A percentile compares a stretch with the other conserved stretches of the same genome.
phyloP scores from a whole-genome alignment of 805 yeast genomes.

The Saccharomycopsis sp. region DNA sequence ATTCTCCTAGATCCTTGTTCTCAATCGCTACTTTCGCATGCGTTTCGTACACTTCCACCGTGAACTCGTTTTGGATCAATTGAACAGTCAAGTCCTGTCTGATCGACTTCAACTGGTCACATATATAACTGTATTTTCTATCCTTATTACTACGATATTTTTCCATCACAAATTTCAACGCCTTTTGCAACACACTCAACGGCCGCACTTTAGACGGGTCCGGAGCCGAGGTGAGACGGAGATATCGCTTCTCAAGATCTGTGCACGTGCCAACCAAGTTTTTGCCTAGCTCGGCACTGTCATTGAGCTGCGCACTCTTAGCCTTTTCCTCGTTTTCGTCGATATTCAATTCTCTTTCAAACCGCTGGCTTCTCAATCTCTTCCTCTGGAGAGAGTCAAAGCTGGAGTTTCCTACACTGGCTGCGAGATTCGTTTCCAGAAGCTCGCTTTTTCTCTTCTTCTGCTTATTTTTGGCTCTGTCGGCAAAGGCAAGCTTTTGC shows the following conservation, averaged over 20 bases:
- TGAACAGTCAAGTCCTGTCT: conserved; percentile 94
- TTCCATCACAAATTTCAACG: conserved; percentile 46
- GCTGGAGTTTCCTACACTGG: background rate
- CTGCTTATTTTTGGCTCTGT: background rate
- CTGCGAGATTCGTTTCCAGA: conserved; percentile 20
- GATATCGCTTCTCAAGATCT: conserved; percentile 66
- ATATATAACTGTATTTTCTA: conserved; percentile 63
- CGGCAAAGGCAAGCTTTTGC: too few species aligned
- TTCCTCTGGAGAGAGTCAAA: conserved; percentile 30
- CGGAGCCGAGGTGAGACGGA: conserved; percentile 86
- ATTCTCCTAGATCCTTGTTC: conserved; percentile 83
- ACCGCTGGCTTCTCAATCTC: conserved; percentile 42
- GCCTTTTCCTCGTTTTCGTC: conserved; percentile 2
- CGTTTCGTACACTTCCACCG: conserved; percentile 73
- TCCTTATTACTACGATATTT: conserved; percentile 41
- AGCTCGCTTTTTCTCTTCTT: background rate
- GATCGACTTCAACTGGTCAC: conserved; percentile 86
- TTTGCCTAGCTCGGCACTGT: conserved; percentile 2
- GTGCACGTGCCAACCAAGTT: conserved; percentile 57
- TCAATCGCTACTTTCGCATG: conserved; percentile 85
- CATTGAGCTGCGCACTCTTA: background rate
- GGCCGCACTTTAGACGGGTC: conserved; percentile 84
- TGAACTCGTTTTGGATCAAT: conserved; percentile 68
- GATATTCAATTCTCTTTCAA: conserved; percentile 32
- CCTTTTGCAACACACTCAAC: conserved; percentile 45